phyloP scores from a whole-genome alignment of 2,329 filamentous ascomycete species.

The Xylaria sp. region DNA sequence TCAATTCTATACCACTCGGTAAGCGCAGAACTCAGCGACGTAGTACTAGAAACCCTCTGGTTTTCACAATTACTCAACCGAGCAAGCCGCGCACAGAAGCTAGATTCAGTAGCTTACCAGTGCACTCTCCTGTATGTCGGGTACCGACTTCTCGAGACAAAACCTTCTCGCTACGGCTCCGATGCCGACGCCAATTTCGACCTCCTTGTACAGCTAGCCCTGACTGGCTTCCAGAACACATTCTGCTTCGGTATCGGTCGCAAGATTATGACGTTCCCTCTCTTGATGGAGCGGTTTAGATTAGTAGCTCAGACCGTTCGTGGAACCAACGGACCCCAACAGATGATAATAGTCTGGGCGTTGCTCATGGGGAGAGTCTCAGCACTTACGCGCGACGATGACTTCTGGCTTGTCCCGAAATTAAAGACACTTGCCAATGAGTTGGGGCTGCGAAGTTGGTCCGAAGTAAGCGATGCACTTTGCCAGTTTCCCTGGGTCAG shows the following conservation, averaged over 20 bases:
- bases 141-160: conserved; percentile 29
- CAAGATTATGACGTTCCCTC: conserved; percentile 22
- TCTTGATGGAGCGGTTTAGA: conserved; percentile 13
- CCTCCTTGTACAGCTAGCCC: conserved; percentile 16
- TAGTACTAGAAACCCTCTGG: conserved; percentile 21
- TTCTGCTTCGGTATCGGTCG: conserved; percentile 31
- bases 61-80: conserved; percentile 28
- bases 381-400: conserved; percentile 19
- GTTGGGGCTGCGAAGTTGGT: conserved; percentile 26
- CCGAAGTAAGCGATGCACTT: conserved; percentile 21
- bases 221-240: conserved; percentile 29
- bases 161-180: background rate
- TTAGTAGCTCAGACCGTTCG: conserved; percentile 7
- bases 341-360: conserved; percentile 33
- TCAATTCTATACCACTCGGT: conserved; percentile 26
- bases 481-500: conserved; percentile 32
- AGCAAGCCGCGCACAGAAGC: conserved; percentile 13
- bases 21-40: conserved; percentile 23
- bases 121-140: conserved; percentile 24
- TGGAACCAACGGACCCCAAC: background rate
- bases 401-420: conserved; percentile 29
- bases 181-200: conserved; percentile 5
- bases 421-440: conserved; percentile 15
- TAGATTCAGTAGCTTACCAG: conserved; percentile 28
- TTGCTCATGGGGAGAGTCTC: conserved; percentile 29